phyloP scores from a whole-genome alignment of 352 stramenopile genomes.

The Thalassiosira sp. region DNA sequence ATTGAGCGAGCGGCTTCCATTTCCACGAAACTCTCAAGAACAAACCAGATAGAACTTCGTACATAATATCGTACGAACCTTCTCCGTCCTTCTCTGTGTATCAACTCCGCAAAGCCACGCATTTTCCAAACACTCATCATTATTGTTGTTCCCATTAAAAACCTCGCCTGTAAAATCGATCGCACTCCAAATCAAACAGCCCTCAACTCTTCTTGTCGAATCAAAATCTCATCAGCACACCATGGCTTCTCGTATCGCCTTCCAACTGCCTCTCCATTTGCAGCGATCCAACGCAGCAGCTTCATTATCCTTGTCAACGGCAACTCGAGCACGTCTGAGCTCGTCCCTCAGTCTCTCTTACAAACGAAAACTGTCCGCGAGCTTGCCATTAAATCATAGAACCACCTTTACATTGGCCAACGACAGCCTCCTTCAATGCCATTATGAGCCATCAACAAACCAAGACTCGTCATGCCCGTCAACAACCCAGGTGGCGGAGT shows the following conservation, averaged over 20 bases:
- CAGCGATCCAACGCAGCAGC: neutral
- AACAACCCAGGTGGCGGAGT: slow-evolving; percentile 4
- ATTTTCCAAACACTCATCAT: no score
- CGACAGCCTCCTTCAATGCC: neutral
- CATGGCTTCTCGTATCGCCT: slow-evolving; percentile 9
- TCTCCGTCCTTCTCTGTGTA: no score
- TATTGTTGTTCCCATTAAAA: no score
- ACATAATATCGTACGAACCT: no score
- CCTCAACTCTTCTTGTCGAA: no score
- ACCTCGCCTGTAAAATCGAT: no score
- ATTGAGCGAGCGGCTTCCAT: no score
- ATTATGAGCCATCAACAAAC: neutral
- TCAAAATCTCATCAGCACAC: neutral
- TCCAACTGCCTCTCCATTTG: slow-evolving; percentile 1
- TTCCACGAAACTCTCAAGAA: no score
- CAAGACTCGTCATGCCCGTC: neutral
- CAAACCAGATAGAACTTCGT: no score
- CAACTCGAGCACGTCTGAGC: neutral
- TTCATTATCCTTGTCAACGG: neutral
- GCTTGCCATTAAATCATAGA: neutral
- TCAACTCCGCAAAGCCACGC: no score
- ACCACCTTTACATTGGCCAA: neutral
- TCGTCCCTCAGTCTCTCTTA: neutral
- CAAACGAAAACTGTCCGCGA: neutral
- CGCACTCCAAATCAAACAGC: no score